phyloP scores from a whole-genome alignment of 176 grass and related monocot species.

The Bolboschoenus planiculmis region DNA sequence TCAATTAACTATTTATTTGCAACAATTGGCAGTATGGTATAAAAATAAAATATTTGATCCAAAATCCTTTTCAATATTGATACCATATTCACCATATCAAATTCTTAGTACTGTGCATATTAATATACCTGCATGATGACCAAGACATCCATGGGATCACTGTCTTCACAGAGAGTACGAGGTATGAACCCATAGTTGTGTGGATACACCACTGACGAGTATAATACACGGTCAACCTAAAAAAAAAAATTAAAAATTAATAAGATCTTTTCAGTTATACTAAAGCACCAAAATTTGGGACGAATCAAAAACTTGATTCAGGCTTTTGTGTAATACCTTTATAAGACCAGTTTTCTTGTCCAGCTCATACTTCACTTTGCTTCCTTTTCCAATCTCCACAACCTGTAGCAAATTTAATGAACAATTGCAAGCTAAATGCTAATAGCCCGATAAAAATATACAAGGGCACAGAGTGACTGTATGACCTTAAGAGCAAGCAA shows the following conservation, averaged over 20 bases:
- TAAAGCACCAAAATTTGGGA: not conserved
- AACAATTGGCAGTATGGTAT: not conserved
- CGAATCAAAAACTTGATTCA: not conserved
- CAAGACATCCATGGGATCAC: slow-evolving; percentile 89
- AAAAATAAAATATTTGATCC: not conserved
- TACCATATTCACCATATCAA: not conserved
- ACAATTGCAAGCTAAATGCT: not conserved
- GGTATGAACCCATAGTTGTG: slow-evolving; percentile 99
- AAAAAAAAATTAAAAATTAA: not conserved
- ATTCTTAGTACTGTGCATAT: not conserved
- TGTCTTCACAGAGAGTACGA: slow-evolving; percentile 93
- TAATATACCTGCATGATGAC: slow-evolving; percentile 90
- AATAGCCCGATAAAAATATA: not conserved
- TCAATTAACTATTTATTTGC: not conserved
- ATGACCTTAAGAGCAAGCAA: not conserved
- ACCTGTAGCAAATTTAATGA: slow-evolving; percentile 40
- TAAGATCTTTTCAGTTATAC: not conserved
- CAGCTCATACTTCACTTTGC: slow-evolving; percentile 97
- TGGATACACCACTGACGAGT: slow-evolving; percentile 94
- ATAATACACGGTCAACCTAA: slow-evolving; percentile 89
- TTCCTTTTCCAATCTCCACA: slow-evolving; percentile 84
- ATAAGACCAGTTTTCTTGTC: slow-evolving; percentile 98
- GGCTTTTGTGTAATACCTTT: slow-evolving; percentile 33
- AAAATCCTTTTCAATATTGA: not conserved
- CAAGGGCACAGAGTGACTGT: not conserved